Percentiles rank a stretch among this genome's conserved stretches.
Conservation (phyloP, 2,329 filamentous ascomycete genomes). For the Trichophyton verrucosum region DNA sequence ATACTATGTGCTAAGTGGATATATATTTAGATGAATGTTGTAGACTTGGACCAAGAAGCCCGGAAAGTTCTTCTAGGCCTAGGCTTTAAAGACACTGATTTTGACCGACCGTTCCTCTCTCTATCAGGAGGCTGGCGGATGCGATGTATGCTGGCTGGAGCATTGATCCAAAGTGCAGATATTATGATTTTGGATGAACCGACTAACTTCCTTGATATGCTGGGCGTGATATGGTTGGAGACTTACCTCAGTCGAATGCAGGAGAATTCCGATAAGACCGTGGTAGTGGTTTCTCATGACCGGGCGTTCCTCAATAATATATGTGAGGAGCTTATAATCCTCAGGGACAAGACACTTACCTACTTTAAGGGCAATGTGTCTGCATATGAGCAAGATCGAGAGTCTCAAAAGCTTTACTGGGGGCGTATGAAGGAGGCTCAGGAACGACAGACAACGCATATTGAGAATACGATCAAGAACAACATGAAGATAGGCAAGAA, state of each 20-base stretch:
- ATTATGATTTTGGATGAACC: slow-evolving; percentile 76
- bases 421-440: slow-evolving; percentile 69
- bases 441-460: slow-evolving; percentile 67
- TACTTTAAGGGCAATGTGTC: slow-evolving; percentile 65
- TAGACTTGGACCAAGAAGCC: slow-evolving; percentile 53
- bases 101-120: slow-evolving; percentile 48
- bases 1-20: too few relatives aligned
- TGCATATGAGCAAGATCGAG: slow-evolving; percentile 55
- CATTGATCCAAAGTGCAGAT: slow-evolving; percentile 60
- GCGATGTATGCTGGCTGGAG: slow-evolving; percentile 52
- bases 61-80: slow-evolving; percentile 55
- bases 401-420: slow-evolving; percentile 53
- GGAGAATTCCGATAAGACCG: slow-evolving; percentile 45
- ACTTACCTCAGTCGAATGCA: slow-evolving; percentile 51
- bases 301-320: slow-evolving; percentile 66
- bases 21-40: slow-evolving; percentile 37
- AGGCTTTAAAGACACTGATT: slow-evolving; percentile 53
- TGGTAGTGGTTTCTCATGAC: slow-evolving; percentile 74
- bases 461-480: slow-evolving; percentile 62
- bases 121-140: slow-evolving; percentile 70
- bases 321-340: slow-evolving; percentile 61
- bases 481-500: slow-evolving; percentile 65
- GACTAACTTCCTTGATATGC: slow-evolving; percentile 72
- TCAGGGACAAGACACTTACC: slow-evolving; percentile 58
- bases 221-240: slow-evolving; percentile 77